phyloP scores from a whole-genome alignment of 2,329 filamentous ascomycete genomes.

The Venturia carpophila region DNA sequence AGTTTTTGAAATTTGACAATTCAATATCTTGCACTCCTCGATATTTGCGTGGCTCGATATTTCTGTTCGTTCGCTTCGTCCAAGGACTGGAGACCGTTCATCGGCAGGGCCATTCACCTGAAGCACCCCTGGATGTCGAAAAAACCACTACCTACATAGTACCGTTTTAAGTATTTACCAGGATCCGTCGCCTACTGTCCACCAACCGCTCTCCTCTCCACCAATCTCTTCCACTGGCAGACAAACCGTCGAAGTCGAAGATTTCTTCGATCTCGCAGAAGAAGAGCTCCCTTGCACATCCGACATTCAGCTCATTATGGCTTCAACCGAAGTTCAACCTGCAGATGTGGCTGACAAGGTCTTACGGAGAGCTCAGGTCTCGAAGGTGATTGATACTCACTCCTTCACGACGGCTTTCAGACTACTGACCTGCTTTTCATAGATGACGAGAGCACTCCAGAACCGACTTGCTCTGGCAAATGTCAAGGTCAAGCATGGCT shows the following conservation, averaged over 20 bases:
- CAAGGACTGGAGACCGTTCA: background rate
- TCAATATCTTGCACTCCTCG: background rate
- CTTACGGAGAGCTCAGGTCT: slow-evolving; percentile 37
- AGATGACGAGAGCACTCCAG: slow-evolving; percentile 92
- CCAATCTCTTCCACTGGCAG: slow-evolving; percentile 1
- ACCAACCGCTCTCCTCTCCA: slow-evolving; percentile 1
- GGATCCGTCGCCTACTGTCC: background rate
- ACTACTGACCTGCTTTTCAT: slow-evolving; percentile 20
- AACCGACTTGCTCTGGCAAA: slow-evolving; percentile 91
- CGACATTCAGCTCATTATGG: background rate
- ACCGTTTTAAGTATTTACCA: background rate
- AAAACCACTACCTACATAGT: background rate
- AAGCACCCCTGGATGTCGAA: background rate
- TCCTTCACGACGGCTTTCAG: too few species aligned
- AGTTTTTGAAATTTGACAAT: background rate
- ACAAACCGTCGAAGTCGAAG: background rate
- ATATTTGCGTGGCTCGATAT: too few species aligned
- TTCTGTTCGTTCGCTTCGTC: background rate
- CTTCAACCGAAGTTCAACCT: slow-evolving; percentile 25
- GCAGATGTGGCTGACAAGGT: slow-evolving; percentile 36
- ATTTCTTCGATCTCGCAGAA: background rate
- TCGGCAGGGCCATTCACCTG: background rate
- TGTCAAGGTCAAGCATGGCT: slow-evolving; percentile 94
- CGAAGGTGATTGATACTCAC: slow-evolving; percentile 29
- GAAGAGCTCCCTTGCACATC: too few species aligned